phyloP scores from a whole-genome alignment of 768 basidiomycete genomes.

The Kwoniella botswanensis region DNA sequence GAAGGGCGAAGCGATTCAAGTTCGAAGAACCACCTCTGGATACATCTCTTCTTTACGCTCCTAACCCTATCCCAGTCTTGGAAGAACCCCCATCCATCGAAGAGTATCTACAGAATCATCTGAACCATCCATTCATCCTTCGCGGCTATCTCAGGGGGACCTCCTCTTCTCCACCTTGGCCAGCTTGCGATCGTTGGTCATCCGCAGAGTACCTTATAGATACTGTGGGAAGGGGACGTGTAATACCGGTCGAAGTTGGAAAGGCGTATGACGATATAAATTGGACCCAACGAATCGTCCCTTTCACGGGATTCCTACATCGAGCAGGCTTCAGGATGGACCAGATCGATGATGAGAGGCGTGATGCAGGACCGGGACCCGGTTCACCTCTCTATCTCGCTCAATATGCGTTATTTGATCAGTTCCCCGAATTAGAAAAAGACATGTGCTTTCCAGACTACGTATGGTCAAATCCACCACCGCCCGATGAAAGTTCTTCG shows the following conservation, averaged over 20 bases:
- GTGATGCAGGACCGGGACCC: too few relatives aligned
- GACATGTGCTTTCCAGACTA: constrained; percentile 90
- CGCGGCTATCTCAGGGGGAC: constrained; percentile 60
- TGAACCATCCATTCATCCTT: constrained; percentile 73
- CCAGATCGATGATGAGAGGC: neutral
- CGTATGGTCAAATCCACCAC: constrained; percentile 69
- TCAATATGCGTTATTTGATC: constrained; percentile 81
- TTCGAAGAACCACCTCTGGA: neutral
- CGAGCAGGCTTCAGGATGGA: constrained; percentile 52
- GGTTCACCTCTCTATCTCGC: constrained; percentile 72
- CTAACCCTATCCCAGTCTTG: constrained; percentile 61
- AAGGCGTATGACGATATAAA: constrained; percentile 75
- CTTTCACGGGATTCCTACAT: constrained; percentile 76
- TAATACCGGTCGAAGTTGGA: constrained; percentile 91
- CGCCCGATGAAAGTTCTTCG: constrained; percentile 61
- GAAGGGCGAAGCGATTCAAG: neutral
- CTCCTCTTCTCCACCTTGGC: constrained; percentile 64
- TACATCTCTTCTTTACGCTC: constrained; percentile 42
- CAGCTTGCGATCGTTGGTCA: constrained; percentile 77
- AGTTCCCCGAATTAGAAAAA: constrained; percentile 75
- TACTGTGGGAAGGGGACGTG: constrained; percentile 75
- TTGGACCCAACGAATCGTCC: constrained; percentile 81
- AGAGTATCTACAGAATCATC: constrained; percentile 63
- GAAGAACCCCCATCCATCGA: constrained; percentile 66
- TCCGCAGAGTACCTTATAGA: constrained; percentile 71